phyloP scores from a whole-genome alignment of 805 yeast species.

The Candida vaughaniae region DNA sequence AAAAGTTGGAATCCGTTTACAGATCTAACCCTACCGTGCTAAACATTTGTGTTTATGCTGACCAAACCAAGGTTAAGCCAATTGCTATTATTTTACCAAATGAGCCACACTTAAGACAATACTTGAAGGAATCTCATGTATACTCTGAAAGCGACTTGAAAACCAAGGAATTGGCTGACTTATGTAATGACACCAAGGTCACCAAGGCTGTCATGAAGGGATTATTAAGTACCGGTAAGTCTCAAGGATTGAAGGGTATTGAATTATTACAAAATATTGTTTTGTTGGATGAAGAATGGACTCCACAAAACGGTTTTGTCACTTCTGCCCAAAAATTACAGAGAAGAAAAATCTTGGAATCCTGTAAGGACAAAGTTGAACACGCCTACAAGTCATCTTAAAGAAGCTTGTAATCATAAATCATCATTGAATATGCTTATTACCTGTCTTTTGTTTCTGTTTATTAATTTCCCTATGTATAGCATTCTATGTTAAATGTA shows the following conservation, averaged over 20 bases:
- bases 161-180: slow-evolving; percentile 46
- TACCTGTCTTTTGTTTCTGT: slow-evolving; percentile 1
- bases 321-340: slow-evolving; percentile 96
- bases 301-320: slow-evolving; percentile 91
- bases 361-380: slow-evolving; percentile 67
- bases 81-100: slow-evolving; percentile 87
- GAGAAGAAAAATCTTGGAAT: slow-evolving; percentile 80
- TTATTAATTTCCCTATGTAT: background rate
- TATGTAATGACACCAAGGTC: slow-evolving; percentile 59
- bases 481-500: slow-evolving; percentile 1
- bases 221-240: slow-evolving; percentile 70
- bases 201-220: slow-evolving; percentile 52
- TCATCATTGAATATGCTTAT: slow-evolving; percentile 1
- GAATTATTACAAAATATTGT: slow-evolving; percentile 81
- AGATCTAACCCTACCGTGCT: slow-evolving; percentile 74
- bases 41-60: slow-evolving; percentile 93
- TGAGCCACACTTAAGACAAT: slow-evolving; percentile 57
- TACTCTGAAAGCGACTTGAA: slow-evolving; percentile 48
- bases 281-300: slow-evolving; percentile 90
- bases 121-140: slow-evolving; percentile 50
- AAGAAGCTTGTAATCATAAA: no score
- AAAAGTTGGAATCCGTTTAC: slow-evolving; percentile 88
- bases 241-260: slow-evolving; percentile 80
- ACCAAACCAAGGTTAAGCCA: slow-evolving; percentile 83
- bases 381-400: slow-evolving; percentile 45